Base-by-base conservation (phyloP, 1,284 basidiomycete genomes). In the Hemileia vastatrix region DNA sequence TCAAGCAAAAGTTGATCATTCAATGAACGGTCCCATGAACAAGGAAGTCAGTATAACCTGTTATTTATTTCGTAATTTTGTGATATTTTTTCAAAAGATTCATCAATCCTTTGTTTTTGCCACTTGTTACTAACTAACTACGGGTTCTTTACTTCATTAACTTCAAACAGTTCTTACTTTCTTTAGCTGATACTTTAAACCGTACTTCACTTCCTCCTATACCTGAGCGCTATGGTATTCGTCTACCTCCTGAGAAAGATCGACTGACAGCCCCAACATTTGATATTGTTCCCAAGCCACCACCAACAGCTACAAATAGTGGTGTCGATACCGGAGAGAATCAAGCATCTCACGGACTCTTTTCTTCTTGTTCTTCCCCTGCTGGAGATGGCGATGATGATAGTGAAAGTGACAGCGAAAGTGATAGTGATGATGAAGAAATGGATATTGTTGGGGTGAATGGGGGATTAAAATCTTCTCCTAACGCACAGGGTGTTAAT, bases 211-310 rank as follows among this genome's bases (percentile, higher is more conserved):
- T 98, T 3, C 94, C 94, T 2, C 79, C 90, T 2, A 86, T 97
- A 8, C 88, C 88, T n/a, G 94, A 97, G 78, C 85, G 91, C 1
- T 96, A 95, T 77, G 94, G 93, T 36, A 83, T 97, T 52, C 86
- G 92, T 19, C 79, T 97, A 19, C 94, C 94, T 0, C 86, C 87
- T 2, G 73, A 83, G 9, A 78, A 84, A 24, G 90, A 96, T 45
- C 87, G 90, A 61, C 81, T 98, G 40, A 90, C 90, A 9, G 82
- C 88, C 19, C 85, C 95, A 67, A 90, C 95, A 79, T 98, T 97
- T 78, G 86, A 91, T 70, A 83, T 97, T 69, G 82, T 95, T 0
- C 92, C 94, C 6, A 91, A 90, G 75, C 84, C 85, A 70, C 83
- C 88, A 13, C 84, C 87, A 19, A 84, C 86, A 3, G 64, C 64